These are phyloP conservation scores for Fibroporia radiculosa DNA, from an alignment of 768 basidiomycete species.

Conservation along the genomic window DNA sequence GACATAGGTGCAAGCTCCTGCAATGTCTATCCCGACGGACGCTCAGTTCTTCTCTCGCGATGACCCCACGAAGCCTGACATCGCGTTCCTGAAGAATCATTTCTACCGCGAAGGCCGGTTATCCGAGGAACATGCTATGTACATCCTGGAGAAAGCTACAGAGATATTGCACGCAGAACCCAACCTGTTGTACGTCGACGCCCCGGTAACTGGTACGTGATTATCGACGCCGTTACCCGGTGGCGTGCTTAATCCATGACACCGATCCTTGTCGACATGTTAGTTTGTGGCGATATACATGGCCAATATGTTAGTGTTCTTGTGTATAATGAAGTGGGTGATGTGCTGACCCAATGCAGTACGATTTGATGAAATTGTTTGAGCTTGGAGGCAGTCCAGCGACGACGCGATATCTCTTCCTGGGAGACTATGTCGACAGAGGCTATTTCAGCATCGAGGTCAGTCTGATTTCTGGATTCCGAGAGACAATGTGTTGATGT, in stretches of 20 bases:
- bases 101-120: slow-evolving; percentile 95
- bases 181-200: slow-evolving; percentile 91
- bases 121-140: slow-evolving; percentile 91
- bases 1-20: slow-evolving; percentile 95
- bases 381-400: slow-evolving; percentile 72
- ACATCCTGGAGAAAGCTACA: slow-evolving; percentile 84
- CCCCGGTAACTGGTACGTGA: slow-evolving; percentile 86
- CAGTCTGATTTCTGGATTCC: slow-evolving; percentile 9
- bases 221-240: not conserved
- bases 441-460: slow-evolving; percentile 76
- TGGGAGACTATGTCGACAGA: slow-evolving; percentile 71
- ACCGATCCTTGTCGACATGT: not conserved
- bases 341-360: slow-evolving; percentile 30
- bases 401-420: slow-evolving; percentile 65
- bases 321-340: slow-evolving; percentile 1
- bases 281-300: slow-evolving; percentile 89
- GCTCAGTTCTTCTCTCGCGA: slow-evolving; percentile 86
- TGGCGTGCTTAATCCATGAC: not conserved
- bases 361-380: slow-evolving; percentile 74
- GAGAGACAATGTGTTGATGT: slow-evolving; percentile 7
- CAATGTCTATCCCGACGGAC: slow-evolving; percentile 85
- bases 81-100: slow-evolving; percentile 97
- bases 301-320: slow-evolving; percentile 86
- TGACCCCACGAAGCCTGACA: slow-evolving; percentile 87
- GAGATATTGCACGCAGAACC: slow-evolving; percentile 78